Conservation (phyloP, 208 protist genomes). For the Endotrypanum monterogeii region DNA sequence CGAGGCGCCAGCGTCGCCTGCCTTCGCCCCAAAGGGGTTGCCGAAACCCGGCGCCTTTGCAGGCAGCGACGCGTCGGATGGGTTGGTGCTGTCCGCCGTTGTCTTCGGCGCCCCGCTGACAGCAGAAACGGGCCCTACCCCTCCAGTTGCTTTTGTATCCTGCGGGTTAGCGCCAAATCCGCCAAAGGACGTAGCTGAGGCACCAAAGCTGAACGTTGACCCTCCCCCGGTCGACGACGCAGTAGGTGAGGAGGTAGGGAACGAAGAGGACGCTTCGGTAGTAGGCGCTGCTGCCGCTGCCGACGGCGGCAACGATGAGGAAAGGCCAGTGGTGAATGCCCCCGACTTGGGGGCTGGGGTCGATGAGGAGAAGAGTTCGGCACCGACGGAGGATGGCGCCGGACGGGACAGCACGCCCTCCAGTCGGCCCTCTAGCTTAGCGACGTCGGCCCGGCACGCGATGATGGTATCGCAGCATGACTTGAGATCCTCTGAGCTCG, state of each 20-base stretch:
- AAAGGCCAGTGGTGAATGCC: not conserved
- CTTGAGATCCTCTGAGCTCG: constrained; percentile 16
- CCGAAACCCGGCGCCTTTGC: not conserved
- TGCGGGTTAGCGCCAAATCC: not conserved
- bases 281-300: not conserved
- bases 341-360: not conserved
- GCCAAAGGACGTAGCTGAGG: not conserved
- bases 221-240: not conserved
- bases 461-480: constrained; percentile 19
- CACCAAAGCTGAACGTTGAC: not conserved
- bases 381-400: not conserved
- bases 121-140: not conserved
- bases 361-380: not conserved
- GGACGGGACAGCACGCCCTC: constrained; percentile 9
- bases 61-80: not conserved
- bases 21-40: not conserved
- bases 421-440: constrained; percentile 16
- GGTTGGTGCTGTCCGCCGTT: not conserved
- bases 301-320: too few species aligned
- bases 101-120: not conserved
- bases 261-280: not conserved
- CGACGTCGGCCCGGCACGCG: constrained; percentile 22
- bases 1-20: not conserved
- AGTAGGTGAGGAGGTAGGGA: not conserved
- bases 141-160: not conserved